Evolutionary conservation across 495 filamentous ascomycete genomes (phyloP), one percentile per base, ranked within the genome.

Genomic region (Tuber borchii): DNA sequence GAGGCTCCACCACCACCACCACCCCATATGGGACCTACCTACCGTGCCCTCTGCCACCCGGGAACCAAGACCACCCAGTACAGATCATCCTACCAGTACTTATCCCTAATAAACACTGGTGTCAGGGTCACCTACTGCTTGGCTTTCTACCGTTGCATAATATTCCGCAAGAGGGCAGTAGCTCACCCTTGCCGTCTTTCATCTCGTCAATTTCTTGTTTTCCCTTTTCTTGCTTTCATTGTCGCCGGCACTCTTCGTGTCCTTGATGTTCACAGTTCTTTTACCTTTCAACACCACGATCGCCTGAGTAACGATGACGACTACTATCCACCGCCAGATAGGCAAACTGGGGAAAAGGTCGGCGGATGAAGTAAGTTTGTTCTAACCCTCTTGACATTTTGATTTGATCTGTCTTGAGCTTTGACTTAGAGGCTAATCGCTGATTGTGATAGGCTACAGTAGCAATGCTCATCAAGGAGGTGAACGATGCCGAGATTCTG

Each of bases 311-410:
- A 74, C 73, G 68, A 82, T 82, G 81, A 77, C 81, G 76, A 82
- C 81, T 2, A 82, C 77, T n/a, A 82, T 82, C 37, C 81, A 82
- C 73, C 81, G 81, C 71, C 80, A 82, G 73, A 82, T 82, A 44
- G 81, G 81, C 43, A 79, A 73, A 65, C 77, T 82, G 74, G 80
- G 76, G 14, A 80, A 80, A 71, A 76, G 81, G 65, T 82, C 81
- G 26, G 81, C 81, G 56, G 81, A 82, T 69, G 81, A 82, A 34
- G 80, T 82, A 71, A 44, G 80, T 69, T n/a, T 22, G 37, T 40
- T 34, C 46, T 14, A 5, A 44, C 40, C 19, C 10, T 8, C 44
- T 12, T 17, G 39, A 68, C 10, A 19, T 22, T 3, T 19, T n/a
- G n/a, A 31, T 45, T 71, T 40, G 31, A 34, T 71, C 44, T 19